phyloP scores from a whole-genome alignment of 1,284 basidiomycete genomes.

The Moesziomyces globuligerus region DNA sequence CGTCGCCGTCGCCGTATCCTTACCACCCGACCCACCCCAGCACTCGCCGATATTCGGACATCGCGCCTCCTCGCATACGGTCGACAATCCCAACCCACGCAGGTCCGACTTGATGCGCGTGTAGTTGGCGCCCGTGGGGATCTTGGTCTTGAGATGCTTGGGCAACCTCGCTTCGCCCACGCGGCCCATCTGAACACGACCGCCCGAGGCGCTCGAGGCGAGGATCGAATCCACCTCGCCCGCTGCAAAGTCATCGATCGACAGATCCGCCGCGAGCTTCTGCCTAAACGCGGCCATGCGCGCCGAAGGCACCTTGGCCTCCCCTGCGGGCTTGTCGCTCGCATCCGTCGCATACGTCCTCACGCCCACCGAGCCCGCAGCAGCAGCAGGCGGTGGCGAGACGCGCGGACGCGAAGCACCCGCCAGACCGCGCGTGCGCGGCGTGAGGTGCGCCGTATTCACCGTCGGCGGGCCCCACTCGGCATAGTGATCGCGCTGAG shows the following conservation, averaged over 20 bases:
- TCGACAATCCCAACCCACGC: conserved; percentile 87
- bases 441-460: conserved; percentile 50
- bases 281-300: conserved; percentile 51
- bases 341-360: conserved; percentile 40
- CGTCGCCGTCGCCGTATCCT: conserved; percentile 79
- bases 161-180: conserved; percentile 75
- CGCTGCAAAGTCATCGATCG: conserved; percentile 57
- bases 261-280: conserved; percentile 51
- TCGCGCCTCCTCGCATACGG: conserved; percentile 97
- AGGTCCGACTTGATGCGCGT: conserved; percentile 95
- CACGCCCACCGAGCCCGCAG: too few relatives aligned
- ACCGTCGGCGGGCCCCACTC: conserved; percentile 58
- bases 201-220: conserved; percentile 4
- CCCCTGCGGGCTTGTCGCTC: too few relatives aligned
- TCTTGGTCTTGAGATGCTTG: conserved; percentile 83
- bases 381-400: conserved; percentile 1
- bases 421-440: conserved; percentile 30
- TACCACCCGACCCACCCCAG: conserved; percentile 86
- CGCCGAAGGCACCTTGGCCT: conserved; percentile 20
- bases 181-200: conserved; percentile 57
- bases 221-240: conserved; percentile 29
- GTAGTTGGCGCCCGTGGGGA: conserved; percentile 86
- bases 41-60: conserved; percentile 99
- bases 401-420: neutral
- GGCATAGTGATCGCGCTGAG: conserved; percentile 55